Evolutionary conservation across 257 asterid genomes (phyloP).

Genomic region (Ophiorrhiza pumila): DNA sequence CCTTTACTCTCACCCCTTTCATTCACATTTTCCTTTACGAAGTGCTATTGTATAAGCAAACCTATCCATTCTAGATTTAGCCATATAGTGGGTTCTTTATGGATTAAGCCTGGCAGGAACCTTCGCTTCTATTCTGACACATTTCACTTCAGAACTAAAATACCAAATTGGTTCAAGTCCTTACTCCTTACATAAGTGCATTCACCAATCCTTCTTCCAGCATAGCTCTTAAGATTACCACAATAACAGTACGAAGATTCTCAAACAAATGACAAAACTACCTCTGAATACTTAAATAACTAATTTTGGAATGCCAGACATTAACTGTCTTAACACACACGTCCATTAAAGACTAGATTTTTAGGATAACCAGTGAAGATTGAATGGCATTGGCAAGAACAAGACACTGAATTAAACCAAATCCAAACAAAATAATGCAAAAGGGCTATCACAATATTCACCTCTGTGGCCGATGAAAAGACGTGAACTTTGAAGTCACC

Average conservation of each 20-base stretch:
- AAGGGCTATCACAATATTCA: conserved; percentile 15
- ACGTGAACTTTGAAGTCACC: conserved; percentile 54
- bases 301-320: background rate
- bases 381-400: background rate
- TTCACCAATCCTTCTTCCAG: background rate
- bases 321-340: background rate
- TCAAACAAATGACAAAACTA: background rate
- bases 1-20: background rate
- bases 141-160: background rate
- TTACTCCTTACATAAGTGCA: no score
- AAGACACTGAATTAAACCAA: background rate
- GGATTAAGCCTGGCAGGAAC: background rate
- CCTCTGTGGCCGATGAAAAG: conserved; percentile 73
- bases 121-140: background rate
- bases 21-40: background rate
- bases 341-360: background rate
- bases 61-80: background rate
- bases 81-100: background rate
- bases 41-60: no score
- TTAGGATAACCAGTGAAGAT: background rate
- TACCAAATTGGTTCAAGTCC: background rate
- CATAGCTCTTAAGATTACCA: background rate
- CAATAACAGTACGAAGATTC: background rate
- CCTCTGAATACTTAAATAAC: background rate
- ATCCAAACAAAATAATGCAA: background rate